phyloP scores from a whole-genome alignment of 176 grass and related monocot genomes.

The Triticum monococcum region DNA sequence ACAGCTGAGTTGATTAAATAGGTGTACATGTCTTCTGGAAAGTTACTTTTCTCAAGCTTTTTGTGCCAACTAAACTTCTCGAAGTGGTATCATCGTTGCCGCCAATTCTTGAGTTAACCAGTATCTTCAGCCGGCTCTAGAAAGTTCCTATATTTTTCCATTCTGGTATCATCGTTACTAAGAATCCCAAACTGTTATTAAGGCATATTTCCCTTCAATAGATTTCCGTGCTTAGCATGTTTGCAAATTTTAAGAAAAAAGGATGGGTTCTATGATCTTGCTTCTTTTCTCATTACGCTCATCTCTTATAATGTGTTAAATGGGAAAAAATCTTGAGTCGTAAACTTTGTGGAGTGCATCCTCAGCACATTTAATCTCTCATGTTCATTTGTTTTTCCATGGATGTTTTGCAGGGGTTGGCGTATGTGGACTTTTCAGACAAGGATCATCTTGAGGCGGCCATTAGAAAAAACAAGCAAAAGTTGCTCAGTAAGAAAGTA shows the following conservation, averaged over 20 bases:
- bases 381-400: conserved; percentile 25
- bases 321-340: background rate
- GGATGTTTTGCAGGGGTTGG: conserved; percentile 58
- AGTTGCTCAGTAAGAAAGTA: conserved; percentile 67
- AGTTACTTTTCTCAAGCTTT: too few species aligned
- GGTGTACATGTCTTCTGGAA: too few species aligned
- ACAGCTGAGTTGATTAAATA: too few species aligned
- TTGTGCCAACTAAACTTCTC: too few species aligned
- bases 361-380: background rate
- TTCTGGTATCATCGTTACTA: background rate
- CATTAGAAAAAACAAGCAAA: conserved; percentile 80
- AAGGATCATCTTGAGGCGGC: conserved; percentile 83
- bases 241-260: conserved; percentile 2
- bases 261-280: background rate
- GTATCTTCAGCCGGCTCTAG: too few species aligned
- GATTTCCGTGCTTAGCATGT: background rate
- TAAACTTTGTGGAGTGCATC: background rate
- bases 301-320: background rate
- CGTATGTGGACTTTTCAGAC: conserved; percentile 94
- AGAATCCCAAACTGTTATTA: background rate
- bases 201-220: background rate
- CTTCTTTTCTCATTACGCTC: background rate
- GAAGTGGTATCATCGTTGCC: too few species aligned
- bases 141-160: too few species aligned
- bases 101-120: too few species aligned